Conservation (phyloP, 1,139 yeast species). For the Blastobotrys persicus region DNA sequence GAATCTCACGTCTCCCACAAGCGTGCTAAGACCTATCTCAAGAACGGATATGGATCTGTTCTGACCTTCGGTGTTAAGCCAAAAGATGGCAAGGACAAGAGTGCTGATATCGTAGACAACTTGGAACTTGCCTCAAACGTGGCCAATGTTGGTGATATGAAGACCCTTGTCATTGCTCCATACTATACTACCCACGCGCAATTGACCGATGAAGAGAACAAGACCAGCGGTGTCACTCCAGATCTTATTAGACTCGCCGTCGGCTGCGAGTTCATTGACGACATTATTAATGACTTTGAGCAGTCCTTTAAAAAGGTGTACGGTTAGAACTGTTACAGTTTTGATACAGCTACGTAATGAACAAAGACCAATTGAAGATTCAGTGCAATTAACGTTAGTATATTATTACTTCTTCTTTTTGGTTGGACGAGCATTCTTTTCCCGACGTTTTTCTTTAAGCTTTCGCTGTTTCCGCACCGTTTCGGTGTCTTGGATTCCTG, state of each 20-base stretch:
- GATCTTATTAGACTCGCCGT: constrained; percentile 86
- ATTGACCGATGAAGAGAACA: constrained; percentile 74
- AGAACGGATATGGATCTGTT: constrained; percentile 79
- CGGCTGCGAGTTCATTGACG: constrained; percentile 89
- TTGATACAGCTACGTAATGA: not conserved
- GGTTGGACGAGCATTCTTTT: constrained; percentile 85
- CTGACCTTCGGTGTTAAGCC: constrained; percentile 85
- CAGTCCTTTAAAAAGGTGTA: constrained; percentile 54
- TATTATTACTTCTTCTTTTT: constrained; percentile 34
- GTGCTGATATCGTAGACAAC: constrained; percentile 77
- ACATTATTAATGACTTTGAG: constrained; percentile 81
- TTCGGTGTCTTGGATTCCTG: constrained; percentile 66
- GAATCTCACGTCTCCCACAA: constrained; percentile 80
- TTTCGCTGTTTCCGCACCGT: constrained; percentile 78
- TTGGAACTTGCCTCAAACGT: constrained; percentile 84
- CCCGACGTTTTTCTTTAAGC: constrained; percentile 65
- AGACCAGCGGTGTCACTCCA: constrained; percentile 78
- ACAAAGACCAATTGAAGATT: too few species aligned
- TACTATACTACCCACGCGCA: constrained; percentile 95
- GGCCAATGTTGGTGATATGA: constrained; percentile 96
- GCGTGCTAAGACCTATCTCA: constrained; percentile 75
- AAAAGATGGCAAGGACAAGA: constrained; percentile 52
- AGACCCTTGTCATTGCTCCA: constrained; percentile 93
- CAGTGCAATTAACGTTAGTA: too few species aligned
- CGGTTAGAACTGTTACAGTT: constrained; percentile 2